Conservation (phyloP, 1,139 yeast genomes). For the Hemisphaericaspora xylofermentans region DNA sequence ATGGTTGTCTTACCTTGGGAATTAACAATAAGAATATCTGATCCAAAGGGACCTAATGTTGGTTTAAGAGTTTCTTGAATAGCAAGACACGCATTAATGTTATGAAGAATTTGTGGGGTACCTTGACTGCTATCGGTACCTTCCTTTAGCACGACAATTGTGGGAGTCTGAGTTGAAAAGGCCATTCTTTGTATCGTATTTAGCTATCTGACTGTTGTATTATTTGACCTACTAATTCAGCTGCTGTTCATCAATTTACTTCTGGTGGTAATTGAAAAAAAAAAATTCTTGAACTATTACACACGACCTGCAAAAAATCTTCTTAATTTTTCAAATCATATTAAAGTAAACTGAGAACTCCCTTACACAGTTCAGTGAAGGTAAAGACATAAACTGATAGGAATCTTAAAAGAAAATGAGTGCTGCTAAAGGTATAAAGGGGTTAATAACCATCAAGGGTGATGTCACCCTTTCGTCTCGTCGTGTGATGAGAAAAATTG, state of each 20-base stretch:
- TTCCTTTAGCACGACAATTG: constrained; percentile 94
- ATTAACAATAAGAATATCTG: constrained; percentile 86
- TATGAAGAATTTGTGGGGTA: constrained; percentile 88
- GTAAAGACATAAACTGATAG: too few relatives aligned
- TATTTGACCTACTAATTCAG: not conserved
- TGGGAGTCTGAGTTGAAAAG: constrained; percentile 90
- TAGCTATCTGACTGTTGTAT: too few relatives aligned
- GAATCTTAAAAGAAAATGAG: too few relatives aligned
- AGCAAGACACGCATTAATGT: constrained; percentile 95
- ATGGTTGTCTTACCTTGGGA: constrained; percentile 86
- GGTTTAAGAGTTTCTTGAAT: constrained; percentile 94
- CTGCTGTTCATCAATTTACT: not conserved
- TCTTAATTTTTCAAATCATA: not conserved
- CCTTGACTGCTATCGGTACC: constrained; percentile 98
- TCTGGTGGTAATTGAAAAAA: not conserved
- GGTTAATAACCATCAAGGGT: constrained; percentile 25
- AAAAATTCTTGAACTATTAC: not conserved
- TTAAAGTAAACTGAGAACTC: too few relatives aligned
- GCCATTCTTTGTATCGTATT: constrained; percentile 49
- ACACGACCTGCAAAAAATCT: not conserved
- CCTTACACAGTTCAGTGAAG: too few relatives aligned
- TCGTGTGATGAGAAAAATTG: constrained; percentile 56
- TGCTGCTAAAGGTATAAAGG: not conserved
- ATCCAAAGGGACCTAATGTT: constrained; percentile 95
- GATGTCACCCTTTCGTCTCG: constrained; percentile 46